Percentiles rank a stretch among this genome's conserved stretches.
phyloP scores from a whole-genome alignment of 2,329 filamentous ascomycete species.

The Exophiala spinifera region DNA sequence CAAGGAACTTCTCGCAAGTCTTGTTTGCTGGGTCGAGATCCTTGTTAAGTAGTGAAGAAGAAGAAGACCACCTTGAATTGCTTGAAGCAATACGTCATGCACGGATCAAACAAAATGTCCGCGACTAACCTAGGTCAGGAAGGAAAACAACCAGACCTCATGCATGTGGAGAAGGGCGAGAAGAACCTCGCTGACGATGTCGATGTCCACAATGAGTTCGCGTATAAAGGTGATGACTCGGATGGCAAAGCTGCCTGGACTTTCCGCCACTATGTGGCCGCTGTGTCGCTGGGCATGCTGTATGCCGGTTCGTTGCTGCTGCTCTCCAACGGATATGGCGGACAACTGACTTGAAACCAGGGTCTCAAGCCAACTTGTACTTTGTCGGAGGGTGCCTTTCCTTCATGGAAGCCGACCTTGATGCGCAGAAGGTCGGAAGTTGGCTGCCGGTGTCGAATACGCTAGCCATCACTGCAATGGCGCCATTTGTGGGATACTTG shows the following conservation, averaged over 20 bases:
- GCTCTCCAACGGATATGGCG: too few species aligned
- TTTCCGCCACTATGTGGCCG: neutral
- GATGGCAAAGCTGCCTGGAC: slow-evolving; percentile 6
- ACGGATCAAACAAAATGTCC: too few species aligned
- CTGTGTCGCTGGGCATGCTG: neutral
- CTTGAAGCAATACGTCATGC: too few species aligned
- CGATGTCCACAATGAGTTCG: neutral
- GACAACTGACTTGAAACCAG: slow-evolving; percentile 27
- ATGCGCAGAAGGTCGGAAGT: neutral
- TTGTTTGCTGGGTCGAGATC: too few species aligned
- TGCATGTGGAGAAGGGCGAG: too few species aligned
- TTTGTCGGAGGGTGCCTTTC: slow-evolving; percentile 6
- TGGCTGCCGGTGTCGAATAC: slow-evolving; percentile 16
- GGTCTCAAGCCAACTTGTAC: slow-evolving; percentile 15
- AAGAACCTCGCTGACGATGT: too few species aligned
- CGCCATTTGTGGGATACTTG: slow-evolving; percentile 16
- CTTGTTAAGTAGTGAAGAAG: too few species aligned
- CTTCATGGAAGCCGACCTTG: slow-evolving; percentile 9
- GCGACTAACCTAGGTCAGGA: too few species aligned
- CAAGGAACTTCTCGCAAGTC: too few species aligned
- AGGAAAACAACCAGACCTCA: too few species aligned
- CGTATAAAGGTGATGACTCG: slow-evolving; percentile 6
- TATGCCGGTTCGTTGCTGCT: neutral
- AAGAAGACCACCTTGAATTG: too few species aligned
- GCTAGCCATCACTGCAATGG: slow-evolving; percentile 6